A percentile compares a stretch with the other conserved stretches of the same genome.
These are phyloP conservation scores for Candida endomychidarum DNA, from an alignment of 805 yeast genomes.

Conservation along the genomic window DNA sequence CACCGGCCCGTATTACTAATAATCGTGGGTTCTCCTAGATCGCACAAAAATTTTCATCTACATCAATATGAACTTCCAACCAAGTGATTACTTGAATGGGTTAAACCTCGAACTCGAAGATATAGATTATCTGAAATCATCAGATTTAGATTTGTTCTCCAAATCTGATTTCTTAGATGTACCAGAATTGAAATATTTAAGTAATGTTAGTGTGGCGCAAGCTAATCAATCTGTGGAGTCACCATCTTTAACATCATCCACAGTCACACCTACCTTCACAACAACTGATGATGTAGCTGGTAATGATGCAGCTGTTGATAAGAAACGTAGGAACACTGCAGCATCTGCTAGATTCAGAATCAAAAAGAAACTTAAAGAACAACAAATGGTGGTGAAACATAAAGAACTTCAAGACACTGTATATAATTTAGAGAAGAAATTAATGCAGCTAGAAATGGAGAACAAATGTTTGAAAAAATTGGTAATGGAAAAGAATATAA, in stretches of 20 bases:
- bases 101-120: conserved; percentile 39
- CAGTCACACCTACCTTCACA: background rate
- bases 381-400: conserved; percentile 79
- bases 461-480: conserved; percentile 79
- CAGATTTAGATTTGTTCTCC: conserved; percentile 40
- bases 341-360: conserved; percentile 93
- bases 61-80: conserved; percentile 37
- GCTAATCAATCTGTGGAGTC: conserved; percentile 1
- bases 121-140: conserved; percentile 12
- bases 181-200: conserved; percentile 5
- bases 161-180: conserved; percentile 43
- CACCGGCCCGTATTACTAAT: background rate
- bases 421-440: conserved; percentile 62
- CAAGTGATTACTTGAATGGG: conserved; percentile 40
- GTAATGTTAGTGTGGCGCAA: background rate
- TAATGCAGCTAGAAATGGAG: conserved; percentile 90
- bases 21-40: conserved; percentile 2
- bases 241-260: background rate
- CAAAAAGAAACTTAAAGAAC: conserved; percentile 89
- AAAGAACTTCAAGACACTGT: conserved; percentile 72
- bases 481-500: conserved; percentile 72
- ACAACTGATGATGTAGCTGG: background rate
- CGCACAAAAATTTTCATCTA: conserved; percentile 4
- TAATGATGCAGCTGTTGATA: conserved; percentile 50
- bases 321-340: conserved; percentile 85